These are phyloP conservation scores for Pinus taeda DNA, from an alignment of 75 land plant species.

Conservation along the genomic window DNA sequence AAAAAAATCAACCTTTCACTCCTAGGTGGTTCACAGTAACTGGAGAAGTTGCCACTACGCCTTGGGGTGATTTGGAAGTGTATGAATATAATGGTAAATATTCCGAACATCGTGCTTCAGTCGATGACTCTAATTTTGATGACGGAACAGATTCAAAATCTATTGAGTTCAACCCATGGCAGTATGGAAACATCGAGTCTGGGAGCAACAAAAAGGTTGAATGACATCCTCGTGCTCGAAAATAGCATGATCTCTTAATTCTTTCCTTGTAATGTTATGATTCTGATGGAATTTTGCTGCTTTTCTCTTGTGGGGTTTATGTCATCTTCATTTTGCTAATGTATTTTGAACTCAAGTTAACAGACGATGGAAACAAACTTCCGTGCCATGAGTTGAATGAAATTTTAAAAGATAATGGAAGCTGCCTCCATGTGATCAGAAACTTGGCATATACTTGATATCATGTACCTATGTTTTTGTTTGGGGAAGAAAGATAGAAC, in stretches of 20 bases:
- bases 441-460: no score
- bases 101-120: constrained; percentile 51
- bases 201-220: not conserved
- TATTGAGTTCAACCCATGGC: constrained; percentile 91
- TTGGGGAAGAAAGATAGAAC: no score
- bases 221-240: not conserved
- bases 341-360: no score
- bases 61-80: constrained; percentile 98
- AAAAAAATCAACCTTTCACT: constrained; percentile 50
- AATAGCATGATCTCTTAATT: not conserved
- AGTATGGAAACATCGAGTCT: constrained; percentile 37
- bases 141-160: constrained; percentile 45
- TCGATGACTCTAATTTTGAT: constrained; percentile 28
- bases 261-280: constrained; percentile 10
- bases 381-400: no score
- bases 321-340: no score
- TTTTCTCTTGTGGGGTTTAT: no score
- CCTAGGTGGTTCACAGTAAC: constrained; percentile 87
- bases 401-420: no score
- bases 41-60: constrained; percentile 80
- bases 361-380: no score
- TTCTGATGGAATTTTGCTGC: not conserved
- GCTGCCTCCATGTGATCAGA: no score
- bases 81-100: constrained; percentile 94
- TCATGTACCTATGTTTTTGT: no score